Conservation (phyloP, 371 early-diverging fungal species). For the Apophysomyces trapeziformis region DNA sequence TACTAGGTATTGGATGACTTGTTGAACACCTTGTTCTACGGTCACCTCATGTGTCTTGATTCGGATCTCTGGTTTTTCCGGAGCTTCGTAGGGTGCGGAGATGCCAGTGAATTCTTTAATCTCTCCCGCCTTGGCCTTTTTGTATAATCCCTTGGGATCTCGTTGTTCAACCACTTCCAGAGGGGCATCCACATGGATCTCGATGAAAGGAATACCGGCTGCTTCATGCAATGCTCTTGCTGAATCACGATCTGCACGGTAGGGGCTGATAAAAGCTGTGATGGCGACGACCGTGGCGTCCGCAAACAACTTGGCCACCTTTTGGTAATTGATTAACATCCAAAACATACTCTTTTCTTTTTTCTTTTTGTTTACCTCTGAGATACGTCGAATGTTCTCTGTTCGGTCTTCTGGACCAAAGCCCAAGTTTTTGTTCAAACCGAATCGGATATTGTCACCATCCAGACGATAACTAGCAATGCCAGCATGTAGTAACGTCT, state of each 20-base stretch:
- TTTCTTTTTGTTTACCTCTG: constrained; percentile 63
- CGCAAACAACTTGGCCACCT: constrained; percentile 89
- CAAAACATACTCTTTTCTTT: background rate
- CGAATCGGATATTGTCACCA: constrained; percentile 95
- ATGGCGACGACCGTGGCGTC: constrained; percentile 82
- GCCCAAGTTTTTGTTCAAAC: constrained; percentile 92
- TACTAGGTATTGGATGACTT: constrained; percentile 44
- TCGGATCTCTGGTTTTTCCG: constrained; percentile 83
- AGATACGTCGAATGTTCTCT: constrained; percentile 93
- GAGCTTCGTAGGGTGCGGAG: constrained; percentile 92
- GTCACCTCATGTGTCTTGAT: constrained; percentile 74
- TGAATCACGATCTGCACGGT: constrained; percentile 78
- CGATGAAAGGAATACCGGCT: constrained; percentile 80
- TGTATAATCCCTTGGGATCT: constrained; percentile 96
- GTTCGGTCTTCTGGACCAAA: constrained; percentile 90
- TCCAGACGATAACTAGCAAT: constrained; percentile 87
- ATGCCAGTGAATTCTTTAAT: constrained; percentile 96
- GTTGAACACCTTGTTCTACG: constrained; percentile 73
- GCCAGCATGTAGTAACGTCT: constrained; percentile 76
- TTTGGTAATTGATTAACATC: too few species aligned
- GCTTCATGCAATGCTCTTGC: constrained; percentile 81
- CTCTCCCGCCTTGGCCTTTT: constrained; percentile 91
- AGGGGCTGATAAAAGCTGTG: constrained; percentile 93
- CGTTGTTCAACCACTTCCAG: constrained; percentile 87
- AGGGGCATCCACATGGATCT: constrained; percentile 88